Evolutionary conservation across 805 yeast species (phyloP).

Genomic region (Wickerhamomyces chambardii): DNA sequence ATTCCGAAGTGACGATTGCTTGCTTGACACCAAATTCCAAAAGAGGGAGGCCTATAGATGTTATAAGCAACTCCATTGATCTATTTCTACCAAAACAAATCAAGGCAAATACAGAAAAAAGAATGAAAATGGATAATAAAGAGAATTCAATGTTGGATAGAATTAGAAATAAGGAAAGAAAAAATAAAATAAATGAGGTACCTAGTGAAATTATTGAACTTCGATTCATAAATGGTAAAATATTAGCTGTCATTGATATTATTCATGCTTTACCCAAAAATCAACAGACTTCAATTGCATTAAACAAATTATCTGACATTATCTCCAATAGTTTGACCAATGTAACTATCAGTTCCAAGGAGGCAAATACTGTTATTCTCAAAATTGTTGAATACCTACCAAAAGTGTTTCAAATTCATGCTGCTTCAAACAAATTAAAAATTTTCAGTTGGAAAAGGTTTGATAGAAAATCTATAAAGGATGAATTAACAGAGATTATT

Average conservation of each 20-base stretch:
- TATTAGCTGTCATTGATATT: slow-evolving; percentile 21
- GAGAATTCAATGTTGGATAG: slow-evolving; percentile 27
- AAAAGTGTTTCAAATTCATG: background rate
- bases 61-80: background rate
- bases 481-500: too few species aligned
- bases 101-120: slow-evolving; percentile 1
- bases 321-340: slow-evolving; percentile 9
- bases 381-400: background rate
- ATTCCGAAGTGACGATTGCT: too few species aligned
- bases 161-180: slow-evolving; percentile 26
- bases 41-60: too few species aligned
- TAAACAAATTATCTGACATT: slow-evolving; percentile 9
- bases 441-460: too few species aligned
- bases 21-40: too few species aligned
- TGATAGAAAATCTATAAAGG: too few species aligned
- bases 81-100: background rate
- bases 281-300: slow-evolving; percentile 13
- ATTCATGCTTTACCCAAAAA: slow-evolving; percentile 15
- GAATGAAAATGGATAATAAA: slow-evolving; percentile 1
- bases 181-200: slow-evolving; percentile 4
- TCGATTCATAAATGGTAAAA: slow-evolving; percentile 18
- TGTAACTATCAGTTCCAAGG: slow-evolving; percentile 8
- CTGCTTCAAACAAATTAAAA: background rate
- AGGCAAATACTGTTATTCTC: slow-evolving; percentile 3
- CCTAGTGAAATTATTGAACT: slow-evolving; percentile 17